Evolutionary conservation across 2,329 filamentous ascomycete genomes (phyloP).

Genomic region (Colletotrichum sp.): DNA sequence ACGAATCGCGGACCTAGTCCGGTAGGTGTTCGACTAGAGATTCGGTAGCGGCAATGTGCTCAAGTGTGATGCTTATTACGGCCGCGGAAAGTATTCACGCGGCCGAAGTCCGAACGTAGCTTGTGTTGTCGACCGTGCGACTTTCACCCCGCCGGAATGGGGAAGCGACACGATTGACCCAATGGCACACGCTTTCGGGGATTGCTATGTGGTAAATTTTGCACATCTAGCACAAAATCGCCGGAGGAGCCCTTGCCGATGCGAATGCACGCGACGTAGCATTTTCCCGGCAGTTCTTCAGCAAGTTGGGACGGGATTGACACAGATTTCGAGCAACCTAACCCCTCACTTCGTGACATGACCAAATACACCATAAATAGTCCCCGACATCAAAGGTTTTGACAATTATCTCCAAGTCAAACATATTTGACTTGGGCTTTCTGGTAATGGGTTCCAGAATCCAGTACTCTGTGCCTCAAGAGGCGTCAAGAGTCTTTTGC

Average conservation of each 20-base stretch:
- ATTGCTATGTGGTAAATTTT: not conserved
- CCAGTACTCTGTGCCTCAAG: not conserved
- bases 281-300: not conserved
- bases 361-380: not conserved
- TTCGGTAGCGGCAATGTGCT: too few species aligned
- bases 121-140: not conserved
- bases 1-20: not conserved
- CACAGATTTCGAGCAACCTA: not conserved
- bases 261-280: not conserved
- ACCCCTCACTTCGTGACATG: not conserved
- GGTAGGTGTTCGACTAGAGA: not conserved
- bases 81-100: not conserved
- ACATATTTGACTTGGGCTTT: too few species aligned
- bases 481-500: not conserved
- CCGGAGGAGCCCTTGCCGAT: not conserved
- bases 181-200: not conserved
- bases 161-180: not conserved
- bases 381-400: not conserved
- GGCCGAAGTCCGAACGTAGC: not conserved
- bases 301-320: not conserved
- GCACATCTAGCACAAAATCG: not conserved
- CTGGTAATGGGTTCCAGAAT: not conserved
- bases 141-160: not conserved
- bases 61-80: not conserved
- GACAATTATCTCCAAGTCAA: too few species aligned